Percentiles rank a stretch among this genome's conserved stretches.
Evolutionary conservation across 2,329 filamentous ascomycete species (phyloP).

Genomic region (Ceratocystis destructans): DNA sequence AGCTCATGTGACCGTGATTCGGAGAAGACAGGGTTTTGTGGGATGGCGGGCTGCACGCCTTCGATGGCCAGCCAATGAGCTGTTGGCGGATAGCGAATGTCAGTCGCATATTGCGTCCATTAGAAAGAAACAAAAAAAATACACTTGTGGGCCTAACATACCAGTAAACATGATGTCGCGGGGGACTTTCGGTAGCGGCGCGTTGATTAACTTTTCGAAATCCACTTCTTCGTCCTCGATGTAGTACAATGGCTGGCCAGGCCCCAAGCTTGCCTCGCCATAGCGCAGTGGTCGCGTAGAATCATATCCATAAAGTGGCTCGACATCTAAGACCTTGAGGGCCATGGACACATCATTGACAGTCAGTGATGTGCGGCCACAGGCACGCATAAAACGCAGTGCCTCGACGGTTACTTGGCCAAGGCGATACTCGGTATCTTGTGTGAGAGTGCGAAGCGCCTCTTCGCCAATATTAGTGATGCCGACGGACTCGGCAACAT

Average conservation of each 20-base stretch:
- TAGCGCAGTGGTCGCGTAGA: conserved; percentile 78
- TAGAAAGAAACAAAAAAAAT: too few species aligned
- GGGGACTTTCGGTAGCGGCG: conserved; percentile 84
- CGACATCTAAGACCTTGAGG: conserved; percentile 73
- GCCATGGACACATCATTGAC: conserved; percentile 85
- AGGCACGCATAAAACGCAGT: conserved; percentile 89
- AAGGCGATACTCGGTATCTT: conserved; percentile 91
- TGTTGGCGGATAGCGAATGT: conserved; percentile 27
- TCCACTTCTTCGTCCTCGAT: conserved; percentile 97
- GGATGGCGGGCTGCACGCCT: conserved; percentile 90
- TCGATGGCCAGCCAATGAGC: conserved; percentile 97
- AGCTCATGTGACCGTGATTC: conserved; percentile 76
- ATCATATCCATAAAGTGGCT: conserved; percentile 93
- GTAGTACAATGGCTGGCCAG: conserved; percentile 89
- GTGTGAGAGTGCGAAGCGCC: conserved; percentile 70
- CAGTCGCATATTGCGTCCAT: not conserved
- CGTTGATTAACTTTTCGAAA: conserved; percentile 97
- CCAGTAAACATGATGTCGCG: conserved; percentile 85
- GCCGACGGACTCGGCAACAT: conserved; percentile 92
- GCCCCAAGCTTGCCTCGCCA: conserved; percentile 84
- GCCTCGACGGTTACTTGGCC: conserved; percentile 88
- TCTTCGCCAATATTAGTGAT: conserved; percentile 72
- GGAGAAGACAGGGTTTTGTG: conserved; percentile 81
- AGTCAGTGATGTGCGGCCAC: conserved; percentile 70
- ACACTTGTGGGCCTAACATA: conserved; percentile 28